These are phyloP conservation scores for Hansenula anomala DNA, from an alignment of 1,139 yeast species.

Conservation along the genomic window DNA sequence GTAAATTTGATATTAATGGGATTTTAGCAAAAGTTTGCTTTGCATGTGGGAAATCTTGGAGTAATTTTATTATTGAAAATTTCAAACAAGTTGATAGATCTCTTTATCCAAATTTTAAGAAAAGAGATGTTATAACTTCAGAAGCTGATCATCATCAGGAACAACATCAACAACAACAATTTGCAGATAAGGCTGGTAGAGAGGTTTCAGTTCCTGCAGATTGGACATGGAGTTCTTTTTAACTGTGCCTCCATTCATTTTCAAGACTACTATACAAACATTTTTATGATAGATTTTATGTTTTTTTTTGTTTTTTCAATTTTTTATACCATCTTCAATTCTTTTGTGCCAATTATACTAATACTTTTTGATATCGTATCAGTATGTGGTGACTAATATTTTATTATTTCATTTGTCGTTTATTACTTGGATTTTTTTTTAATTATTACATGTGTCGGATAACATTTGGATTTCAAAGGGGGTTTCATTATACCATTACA, in stretches of 20 bases:
- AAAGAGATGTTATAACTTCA: neutral
- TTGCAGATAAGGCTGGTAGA: neutral
- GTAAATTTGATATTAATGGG: slow-evolving; percentile 18
- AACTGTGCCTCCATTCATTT: no score
- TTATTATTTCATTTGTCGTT: no score
- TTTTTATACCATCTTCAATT: no score
- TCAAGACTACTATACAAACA: neutral
- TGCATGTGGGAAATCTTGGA: slow-evolving; percentile 20
- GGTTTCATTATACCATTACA: no score
- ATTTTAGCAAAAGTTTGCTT: slow-evolving; percentile 19
- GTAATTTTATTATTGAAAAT: slow-evolving; percentile 12
- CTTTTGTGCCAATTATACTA: no score
- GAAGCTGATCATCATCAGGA: slow-evolving; percentile 2
- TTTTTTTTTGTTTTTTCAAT: no score
- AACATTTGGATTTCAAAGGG: no score
- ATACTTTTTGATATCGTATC: no score
- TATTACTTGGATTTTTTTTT: no score
- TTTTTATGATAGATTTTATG: no score
- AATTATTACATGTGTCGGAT: no score
- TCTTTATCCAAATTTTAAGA: slow-evolving; percentile 5
- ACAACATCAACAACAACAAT: neutral
- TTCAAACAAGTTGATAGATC: slow-evolving; percentile 11
- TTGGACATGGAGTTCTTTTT: slow-evolving; percentile 24
- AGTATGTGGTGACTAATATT: no score
- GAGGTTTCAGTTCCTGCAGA: slow-evolving; percentile 20